Conservation (phyloP, 1,284 basidiomycete species). For the Cutaneotrichosporon spelunceum region DNA sequence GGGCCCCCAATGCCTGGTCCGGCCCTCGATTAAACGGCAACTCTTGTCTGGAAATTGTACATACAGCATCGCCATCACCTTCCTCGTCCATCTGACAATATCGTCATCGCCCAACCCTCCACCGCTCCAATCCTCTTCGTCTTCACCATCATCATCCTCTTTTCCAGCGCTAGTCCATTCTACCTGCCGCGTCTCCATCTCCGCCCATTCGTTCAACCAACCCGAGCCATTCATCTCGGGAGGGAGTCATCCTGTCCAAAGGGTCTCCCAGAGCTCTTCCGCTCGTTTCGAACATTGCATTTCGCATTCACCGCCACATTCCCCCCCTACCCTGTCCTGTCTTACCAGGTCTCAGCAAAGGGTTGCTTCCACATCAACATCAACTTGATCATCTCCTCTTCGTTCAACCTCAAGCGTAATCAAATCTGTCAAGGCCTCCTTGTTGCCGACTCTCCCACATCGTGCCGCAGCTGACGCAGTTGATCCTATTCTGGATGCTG, state of each 20-base stretch:
- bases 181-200: background rate
- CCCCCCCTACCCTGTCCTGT: background rate
- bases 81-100: background rate
- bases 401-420: background rate
- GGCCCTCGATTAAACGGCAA: background rate
- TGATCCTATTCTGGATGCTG: background rate
- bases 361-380: background rate
- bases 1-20: too few relatives aligned
- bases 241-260: background rate
- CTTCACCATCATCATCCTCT: background rate
- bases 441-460: background rate
- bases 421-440: background rate
- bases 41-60: too few relatives aligned
- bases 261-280: background rate
- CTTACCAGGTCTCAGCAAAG: background rate
- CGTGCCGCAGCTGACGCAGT: background rate
- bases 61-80: background rate
- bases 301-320: background rate
- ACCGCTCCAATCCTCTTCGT: background rate
- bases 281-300: background rate
- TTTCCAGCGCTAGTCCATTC: background rate
- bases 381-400: slow-evolving; percentile 1
- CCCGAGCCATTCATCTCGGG: background rate
- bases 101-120: background rate
- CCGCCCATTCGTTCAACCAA: background rate